A percentile compares a stretch with the other conserved stretches of the same genome.
phyloP scores from a whole-genome alignment of 345 rosid species.

The Melastoma malabathricum region DNA sequence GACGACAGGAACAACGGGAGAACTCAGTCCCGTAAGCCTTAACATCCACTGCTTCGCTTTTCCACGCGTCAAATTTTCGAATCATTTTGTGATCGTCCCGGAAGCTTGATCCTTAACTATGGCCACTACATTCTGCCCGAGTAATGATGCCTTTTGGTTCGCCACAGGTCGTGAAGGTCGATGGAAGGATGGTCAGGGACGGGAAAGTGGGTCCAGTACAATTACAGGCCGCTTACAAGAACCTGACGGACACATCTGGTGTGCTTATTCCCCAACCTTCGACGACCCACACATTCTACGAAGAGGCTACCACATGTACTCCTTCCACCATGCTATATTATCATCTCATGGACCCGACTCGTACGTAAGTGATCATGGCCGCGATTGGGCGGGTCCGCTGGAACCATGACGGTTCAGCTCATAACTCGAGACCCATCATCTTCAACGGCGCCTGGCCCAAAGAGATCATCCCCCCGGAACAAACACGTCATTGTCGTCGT shows the following conservation, averaged over 20 bases:
- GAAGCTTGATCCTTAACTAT: no score
- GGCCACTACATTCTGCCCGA: no score
- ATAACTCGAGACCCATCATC: no score
- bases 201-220: conserved; percentile 60
- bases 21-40: conserved; percentile 54
- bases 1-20: conserved; percentile 96
- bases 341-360: no score
- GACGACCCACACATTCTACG: background rate
- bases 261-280: conserved; percentile 71
- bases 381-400: no score
- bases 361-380: no score
- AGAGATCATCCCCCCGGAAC: background rate
- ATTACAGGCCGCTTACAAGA: conserved; percentile 57
- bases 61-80: no score
- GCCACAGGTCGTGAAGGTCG: conserved; percentile 51
- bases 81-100: no score
- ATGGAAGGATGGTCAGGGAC: conserved; percentile 55
- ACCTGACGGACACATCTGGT: conserved; percentile 44
- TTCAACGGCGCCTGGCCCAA: background rate
- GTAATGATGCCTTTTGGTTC: no score
- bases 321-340: no score
- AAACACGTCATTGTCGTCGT: no score
- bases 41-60: background rate
- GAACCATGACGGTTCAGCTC: background rate
- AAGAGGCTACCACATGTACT: no score